These are phyloP conservation scores for Penicillium nucicola DNA, from an alignment of 495 filamentous ascomycete genomes.

Conservation along the genomic window DNA sequence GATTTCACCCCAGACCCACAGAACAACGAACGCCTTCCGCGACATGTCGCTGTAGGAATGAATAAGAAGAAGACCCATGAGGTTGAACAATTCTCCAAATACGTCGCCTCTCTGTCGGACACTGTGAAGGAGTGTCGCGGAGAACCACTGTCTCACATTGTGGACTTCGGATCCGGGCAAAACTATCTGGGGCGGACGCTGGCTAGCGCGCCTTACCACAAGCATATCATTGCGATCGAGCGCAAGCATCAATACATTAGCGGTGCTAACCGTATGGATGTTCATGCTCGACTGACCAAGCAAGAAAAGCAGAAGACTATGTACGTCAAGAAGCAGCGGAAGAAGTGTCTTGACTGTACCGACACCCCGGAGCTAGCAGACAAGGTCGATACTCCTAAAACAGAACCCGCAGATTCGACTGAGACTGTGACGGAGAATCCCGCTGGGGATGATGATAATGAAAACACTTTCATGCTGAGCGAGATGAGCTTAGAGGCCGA, in stretches of 20 bases:
- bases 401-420: slow-evolving; percentile 1
- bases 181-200: slow-evolving; percentile 90
- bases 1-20: slow-evolving; percentile 42
- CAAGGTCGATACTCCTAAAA: slow-evolving; percentile 19
- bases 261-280: slow-evolving; percentile 79
- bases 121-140: slow-evolving; percentile 53
- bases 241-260: slow-evolving; percentile 79
- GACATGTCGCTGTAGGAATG: slow-evolving; percentile 83
- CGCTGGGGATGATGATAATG: slow-evolving; percentile 32
- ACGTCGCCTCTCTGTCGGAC: slow-evolving; percentile 48
- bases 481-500: slow-evolving; percentile 35
- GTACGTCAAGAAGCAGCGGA: slow-evolving; percentile 69
- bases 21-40: slow-evolving; percentile 50
- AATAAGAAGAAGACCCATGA: slow-evolving; percentile 95
- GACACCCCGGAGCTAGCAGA: slow-evolving; percentile 27
- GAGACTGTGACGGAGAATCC: slow-evolving; percentile 34
- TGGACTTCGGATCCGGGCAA: slow-evolving; percentile 95
- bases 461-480: slow-evolving; percentile 34
- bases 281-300: slow-evolving; percentile 65
- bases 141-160: slow-evolving; percentile 72
- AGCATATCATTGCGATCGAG: slow-evolving; percentile 87
- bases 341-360: slow-evolving; percentile 49
- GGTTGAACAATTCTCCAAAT: slow-evolving; percentile 65
- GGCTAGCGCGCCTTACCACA: slow-evolving; percentile 79
- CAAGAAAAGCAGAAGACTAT: slow-evolving; percentile 53